Evolutionary conservation across 768 basidiomycete genomes (phyloP), one percentile per base, ranked within the genome.

Genomic region (Phylloporus sp.): DNA sequence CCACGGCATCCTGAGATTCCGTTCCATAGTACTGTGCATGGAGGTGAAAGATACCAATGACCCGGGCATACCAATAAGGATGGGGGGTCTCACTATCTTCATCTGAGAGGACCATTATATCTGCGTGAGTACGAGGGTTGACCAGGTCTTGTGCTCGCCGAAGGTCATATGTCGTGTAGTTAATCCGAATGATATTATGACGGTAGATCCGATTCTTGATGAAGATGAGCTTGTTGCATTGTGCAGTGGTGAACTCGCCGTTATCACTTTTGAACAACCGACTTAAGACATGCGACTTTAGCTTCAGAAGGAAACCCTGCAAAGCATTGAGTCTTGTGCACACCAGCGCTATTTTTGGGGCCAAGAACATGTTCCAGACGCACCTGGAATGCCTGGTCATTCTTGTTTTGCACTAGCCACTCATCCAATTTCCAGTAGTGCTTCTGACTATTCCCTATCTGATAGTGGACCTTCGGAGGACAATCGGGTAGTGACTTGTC

Each of bases 81-180:
- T 78, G 70, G 0, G 71, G 70, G 28, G 76, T 65, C 1, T 53
- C 39, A 3, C 0, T 27, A 31, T 77, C 70, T 3, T 56, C 52
- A 1, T 52, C 47, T 9, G 67, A 41, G 1, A 69, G 63, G 3
- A 73, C 57, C 70, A 78, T 75, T 18, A 80, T 46, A 31, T 76
- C 62, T 1, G 64, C 32, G 10, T 74, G 65, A 0, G 62, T 72
- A 0, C 56, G 40, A 10, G 72, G 68, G 40, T 77, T 76, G 47
- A 80, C 59, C 0, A 64, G 52, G 52, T 80, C 77, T 50, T 77
- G 73, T 1, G 29, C 44, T 23, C 22, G 49, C 6, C 48, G 45
- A 7, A 69, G 52, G 26, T 70, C 60, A 16, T 69, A 71, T 0
- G 58, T 66, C 0, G 68, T 70, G 23, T 68, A 71, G 32, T 70